Percentiles rank a stretch among this genome's conserved stretches.
Evolutionary conservation across 331 rosid species (phyloP).

Genomic region (Arachis monticola): DNA sequence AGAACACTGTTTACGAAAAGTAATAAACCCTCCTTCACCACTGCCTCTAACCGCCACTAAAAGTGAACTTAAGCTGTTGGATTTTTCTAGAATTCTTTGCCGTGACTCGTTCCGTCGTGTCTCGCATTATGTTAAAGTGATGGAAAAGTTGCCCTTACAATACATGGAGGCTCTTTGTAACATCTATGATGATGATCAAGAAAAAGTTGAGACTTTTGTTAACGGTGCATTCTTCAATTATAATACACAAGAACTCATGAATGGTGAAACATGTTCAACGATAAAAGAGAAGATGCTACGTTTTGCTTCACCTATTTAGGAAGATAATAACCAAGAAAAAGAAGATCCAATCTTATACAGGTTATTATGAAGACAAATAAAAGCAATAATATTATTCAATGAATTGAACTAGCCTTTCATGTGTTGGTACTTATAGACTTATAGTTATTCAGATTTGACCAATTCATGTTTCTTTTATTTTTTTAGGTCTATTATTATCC

Average conservation of each 20-base stretch:
- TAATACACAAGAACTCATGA: not conserved
- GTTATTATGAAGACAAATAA: no score
- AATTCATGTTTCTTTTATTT: no score
- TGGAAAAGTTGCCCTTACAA: not conserved
- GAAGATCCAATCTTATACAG: no score
- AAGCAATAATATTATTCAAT: no score
- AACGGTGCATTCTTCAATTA: not conserved
- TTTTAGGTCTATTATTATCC: no score
- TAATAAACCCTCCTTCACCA: conserved; percentile 5
- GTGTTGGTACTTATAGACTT: no score
- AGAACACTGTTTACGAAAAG: conserved; percentile 30
- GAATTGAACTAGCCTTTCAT: no score
- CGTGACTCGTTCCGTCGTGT: conserved; percentile 28
- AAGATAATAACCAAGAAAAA: no score
- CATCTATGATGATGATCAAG: not conserved
- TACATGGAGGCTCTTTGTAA: conserved; percentile 39
- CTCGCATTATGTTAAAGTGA: not conserved
- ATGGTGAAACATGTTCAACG: conserved; percentile 34
- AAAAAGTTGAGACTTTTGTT: not conserved
- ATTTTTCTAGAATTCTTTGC: not conserved
- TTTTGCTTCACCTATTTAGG: no score
- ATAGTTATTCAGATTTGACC: no score
- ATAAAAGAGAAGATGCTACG: not conserved
- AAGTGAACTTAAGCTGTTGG: not conserved
- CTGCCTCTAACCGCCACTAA: not conserved